These are phyloP conservation scores for Aureobasidium mangrovei DNA, from an alignment of 2,329 filamentous ascomycete genomes.

Conservation along the genomic window DNA sequence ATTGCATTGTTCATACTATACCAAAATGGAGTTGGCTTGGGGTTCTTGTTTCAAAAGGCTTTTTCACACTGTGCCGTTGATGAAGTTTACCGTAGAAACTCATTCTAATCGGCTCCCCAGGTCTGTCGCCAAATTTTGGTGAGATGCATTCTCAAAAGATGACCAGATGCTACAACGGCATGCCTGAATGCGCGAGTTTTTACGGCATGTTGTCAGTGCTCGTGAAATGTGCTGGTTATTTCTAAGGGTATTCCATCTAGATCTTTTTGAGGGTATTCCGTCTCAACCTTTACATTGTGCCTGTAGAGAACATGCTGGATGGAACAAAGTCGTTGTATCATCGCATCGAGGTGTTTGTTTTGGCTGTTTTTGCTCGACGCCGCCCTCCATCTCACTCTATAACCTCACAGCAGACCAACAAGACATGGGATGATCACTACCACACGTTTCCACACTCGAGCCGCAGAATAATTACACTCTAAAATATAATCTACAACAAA, in stretches of 20 bases:
- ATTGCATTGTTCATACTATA: constrained; percentile 12
- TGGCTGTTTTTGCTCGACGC: background rate
- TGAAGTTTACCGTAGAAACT: no score
- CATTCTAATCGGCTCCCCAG: no score
- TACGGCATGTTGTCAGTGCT: no score
- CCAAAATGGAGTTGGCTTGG: constrained; percentile 12
- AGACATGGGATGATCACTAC: background rate
- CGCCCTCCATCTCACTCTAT: background rate
- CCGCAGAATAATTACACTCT: background rate
- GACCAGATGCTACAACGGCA: no score
- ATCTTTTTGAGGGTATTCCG: background rate
- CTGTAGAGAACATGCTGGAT: background rate
- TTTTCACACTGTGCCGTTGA: no score
- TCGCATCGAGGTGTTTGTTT: background rate
- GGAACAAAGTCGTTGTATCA: no score
- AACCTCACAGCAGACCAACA: background rate
- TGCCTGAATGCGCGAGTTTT: no score
- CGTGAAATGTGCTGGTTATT: no score
- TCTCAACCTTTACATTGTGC: background rate
- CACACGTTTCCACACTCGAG: background rate
- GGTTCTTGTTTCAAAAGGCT: background rate
- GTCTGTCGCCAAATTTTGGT: no score
- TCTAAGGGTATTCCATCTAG: no score
- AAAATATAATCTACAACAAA: background rate
- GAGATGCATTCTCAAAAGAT: no score